phyloP scores from a whole-genome alignment of 108 stramenopile species.

The Bacterosira constricta region DNA sequence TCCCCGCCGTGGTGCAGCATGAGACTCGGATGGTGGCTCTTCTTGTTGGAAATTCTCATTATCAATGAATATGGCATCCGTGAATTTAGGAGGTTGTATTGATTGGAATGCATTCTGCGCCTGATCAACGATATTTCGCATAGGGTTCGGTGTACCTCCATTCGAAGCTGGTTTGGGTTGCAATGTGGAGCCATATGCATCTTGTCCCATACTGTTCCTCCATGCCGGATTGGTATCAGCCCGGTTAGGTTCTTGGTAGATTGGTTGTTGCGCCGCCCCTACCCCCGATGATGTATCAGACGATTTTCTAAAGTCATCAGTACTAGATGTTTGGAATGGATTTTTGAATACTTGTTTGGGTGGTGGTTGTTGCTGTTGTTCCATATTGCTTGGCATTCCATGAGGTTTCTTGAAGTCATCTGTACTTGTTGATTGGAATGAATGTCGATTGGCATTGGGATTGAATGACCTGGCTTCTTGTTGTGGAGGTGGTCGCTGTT shows the following conservation, averaged over 20 bases:
- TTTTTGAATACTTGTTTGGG: background rate
- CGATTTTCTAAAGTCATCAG: slow-evolving; percentile 25
- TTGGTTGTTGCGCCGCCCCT: slow-evolving; percentile 7
- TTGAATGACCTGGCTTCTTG: background rate
- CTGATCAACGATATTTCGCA: no score
- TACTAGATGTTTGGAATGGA: slow-evolving; percentile 30
- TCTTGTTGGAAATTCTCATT: background rate
- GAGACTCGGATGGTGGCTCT: background rate
- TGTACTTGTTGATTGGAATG: slow-evolving; percentile 10
- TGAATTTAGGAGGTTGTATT: background rate
- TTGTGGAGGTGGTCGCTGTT: no score
- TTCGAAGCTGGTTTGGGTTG: no score
- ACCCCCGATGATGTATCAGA: slow-evolving; percentile 4
- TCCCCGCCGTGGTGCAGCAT: background rate
- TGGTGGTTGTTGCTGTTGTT: background rate
- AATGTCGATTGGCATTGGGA: slow-evolving; percentile 9
- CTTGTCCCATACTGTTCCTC: slow-evolving; percentile 3
- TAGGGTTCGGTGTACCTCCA: no score
- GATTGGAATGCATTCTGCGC: no score
- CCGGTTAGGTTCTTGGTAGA: background rate
- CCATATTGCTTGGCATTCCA: background rate
- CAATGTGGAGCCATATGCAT: background rate
- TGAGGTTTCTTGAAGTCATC: slow-evolving; percentile 27
- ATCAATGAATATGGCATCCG: background rate
- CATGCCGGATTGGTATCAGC: slow-evolving; percentile 6